phyloP scores from a whole-genome alignment of 2,329 filamentous ascomycete species.

The Myriosclerotinia scirpicola region DNA sequence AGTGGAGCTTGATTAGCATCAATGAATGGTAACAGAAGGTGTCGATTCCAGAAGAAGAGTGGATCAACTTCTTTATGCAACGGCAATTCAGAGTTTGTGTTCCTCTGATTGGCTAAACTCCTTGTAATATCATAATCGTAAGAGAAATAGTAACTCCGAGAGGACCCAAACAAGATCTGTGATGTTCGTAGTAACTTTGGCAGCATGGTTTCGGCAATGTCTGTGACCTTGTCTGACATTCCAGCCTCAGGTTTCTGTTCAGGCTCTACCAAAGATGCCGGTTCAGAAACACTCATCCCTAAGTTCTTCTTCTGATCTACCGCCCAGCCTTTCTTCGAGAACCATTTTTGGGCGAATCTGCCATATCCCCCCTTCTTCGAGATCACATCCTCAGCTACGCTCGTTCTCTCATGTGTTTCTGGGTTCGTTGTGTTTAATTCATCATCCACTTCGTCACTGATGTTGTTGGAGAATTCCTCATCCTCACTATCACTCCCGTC shows the following conservation, averaged over 20 bases:
- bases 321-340: constrained; percentile 80
- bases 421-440: constrained; percentile 28
- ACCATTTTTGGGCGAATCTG: constrained; percentile 87
- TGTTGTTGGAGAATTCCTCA: constrained; percentile 45
- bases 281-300: constrained; percentile 54
- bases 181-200: constrained; percentile 84
- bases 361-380: constrained; percentile 80
- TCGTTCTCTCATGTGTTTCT: constrained; percentile 40
- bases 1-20: constrained; percentile 69
- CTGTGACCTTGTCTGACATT: constrained; percentile 12
- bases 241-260: not conserved
- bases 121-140: constrained; percentile 92
- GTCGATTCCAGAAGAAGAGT: constrained; percentile 87
- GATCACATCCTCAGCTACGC: constrained; percentile 85
- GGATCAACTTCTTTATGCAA: constrained; percentile 73
- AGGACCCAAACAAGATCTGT: constrained; percentile 78
- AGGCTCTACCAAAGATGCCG: not conserved
- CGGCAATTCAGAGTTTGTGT: constrained; percentile 53
- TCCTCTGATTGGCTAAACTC: constrained; percentile 49
- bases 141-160: constrained; percentile 88
- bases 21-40: constrained; percentile 72
- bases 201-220: constrained; percentile 51
- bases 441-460: constrained; percentile 48
- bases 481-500: constrained; percentile 47
- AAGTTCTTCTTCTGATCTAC: constrained; percentile 67